phyloP scores from a whole-genome alignment of 495 filamentous ascomycete genomes.

The Penicillium verhagenii region DNA sequence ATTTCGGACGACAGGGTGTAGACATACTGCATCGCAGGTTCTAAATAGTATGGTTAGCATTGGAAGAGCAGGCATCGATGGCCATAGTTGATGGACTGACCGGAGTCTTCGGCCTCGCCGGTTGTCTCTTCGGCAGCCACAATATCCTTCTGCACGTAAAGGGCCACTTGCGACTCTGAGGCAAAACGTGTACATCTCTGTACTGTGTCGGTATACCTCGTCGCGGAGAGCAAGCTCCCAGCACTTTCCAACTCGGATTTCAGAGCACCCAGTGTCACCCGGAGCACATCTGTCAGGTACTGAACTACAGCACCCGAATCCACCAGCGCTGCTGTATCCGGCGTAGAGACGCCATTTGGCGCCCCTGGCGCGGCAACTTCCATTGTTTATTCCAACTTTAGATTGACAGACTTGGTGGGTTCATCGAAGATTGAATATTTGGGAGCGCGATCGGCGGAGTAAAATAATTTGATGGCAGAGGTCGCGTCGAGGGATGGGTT shows the following conservation, averaged over 20 bases:
- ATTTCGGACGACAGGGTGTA: slow-evolving; percentile 82
- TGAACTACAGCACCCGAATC: slow-evolving; percentile 68
- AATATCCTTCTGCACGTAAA: slow-evolving; percentile 89
- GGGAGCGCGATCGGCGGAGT: slow-evolving; percentile 19
- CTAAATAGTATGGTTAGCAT: slow-evolving; percentile 13
- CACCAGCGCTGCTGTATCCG: slow-evolving; percentile 41
- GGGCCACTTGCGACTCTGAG: slow-evolving; percentile 75
- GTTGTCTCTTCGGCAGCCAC: slow-evolving; percentile 53
- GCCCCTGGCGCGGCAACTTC: slow-evolving; percentile 50
- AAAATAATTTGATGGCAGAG: slow-evolving; percentile 21
- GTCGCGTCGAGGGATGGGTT: slow-evolving; percentile 16
- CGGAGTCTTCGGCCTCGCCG: slow-evolving; percentile 45
- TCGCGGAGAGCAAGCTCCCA: slow-evolving; percentile 78
- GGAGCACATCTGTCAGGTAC: slow-evolving; percentile 74
- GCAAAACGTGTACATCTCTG: slow-evolving; percentile 88
- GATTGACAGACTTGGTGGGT: slow-evolving; percentile 18
- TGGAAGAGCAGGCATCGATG: not conserved
- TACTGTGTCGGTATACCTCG: slow-evolving; percentile 70
- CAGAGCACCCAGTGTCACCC: slow-evolving; percentile 81
- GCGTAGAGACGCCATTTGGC: slow-evolving; percentile 46
- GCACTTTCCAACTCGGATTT: slow-evolving; percentile 72
- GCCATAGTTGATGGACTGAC: slow-evolving; percentile 24
- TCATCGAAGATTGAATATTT: slow-evolving; percentile 32
- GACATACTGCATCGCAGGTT: slow-evolving; percentile 48
- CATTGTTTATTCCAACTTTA: slow-evolving; percentile 36